Conservation (phyloP, 805 yeast species). For the Wilhelminamyces savonicus region DNA sequence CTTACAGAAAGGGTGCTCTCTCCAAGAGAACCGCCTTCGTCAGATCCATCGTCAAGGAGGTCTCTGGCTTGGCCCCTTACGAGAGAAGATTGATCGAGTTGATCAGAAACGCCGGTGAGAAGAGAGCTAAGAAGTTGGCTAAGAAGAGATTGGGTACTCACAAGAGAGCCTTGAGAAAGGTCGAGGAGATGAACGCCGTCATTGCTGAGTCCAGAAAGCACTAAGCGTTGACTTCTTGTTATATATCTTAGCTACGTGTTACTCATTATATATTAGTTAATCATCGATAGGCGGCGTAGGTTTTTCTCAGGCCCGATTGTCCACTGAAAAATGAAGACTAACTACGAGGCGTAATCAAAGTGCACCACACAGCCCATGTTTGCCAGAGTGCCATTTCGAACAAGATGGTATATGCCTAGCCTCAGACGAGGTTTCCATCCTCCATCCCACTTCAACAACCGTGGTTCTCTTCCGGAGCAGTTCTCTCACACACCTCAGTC, state of each 20-base stretch:
- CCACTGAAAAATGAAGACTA: too few relatives aligned
- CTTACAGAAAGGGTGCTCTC: slow-evolving; percentile 94
- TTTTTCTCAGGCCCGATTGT: too few relatives aligned
- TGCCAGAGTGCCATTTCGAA: too few relatives aligned
- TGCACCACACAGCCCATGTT: too few relatives aligned
- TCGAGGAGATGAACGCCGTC: slow-evolving; percentile 95
- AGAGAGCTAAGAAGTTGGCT: slow-evolving; percentile 99
- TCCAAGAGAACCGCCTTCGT: slow-evolving; percentile 96
- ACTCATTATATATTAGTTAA: too few relatives aligned
- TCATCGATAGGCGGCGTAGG: too few relatives aligned
- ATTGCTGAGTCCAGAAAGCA: slow-evolving; percentile 97
- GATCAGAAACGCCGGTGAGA: slow-evolving; percentile 99
- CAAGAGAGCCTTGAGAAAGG: slow-evolving; percentile 99
- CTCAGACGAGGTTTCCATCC: too few relatives aligned
- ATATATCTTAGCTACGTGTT: slow-evolving; percentile 6
- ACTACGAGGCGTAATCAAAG: too few relatives aligned
- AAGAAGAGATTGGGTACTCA: slow-evolving; percentile 99
- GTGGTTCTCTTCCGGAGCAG: too few relatives aligned
- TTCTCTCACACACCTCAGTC: too few relatives aligned
- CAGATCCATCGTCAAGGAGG: slow-evolving; percentile 93
- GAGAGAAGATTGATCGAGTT: slow-evolving; percentile 99
- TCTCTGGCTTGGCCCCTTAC: slow-evolving; percentile 98
- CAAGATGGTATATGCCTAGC: too few relatives aligned
- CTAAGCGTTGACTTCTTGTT: slow-evolving; percentile 31
- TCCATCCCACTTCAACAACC: too few relatives aligned